Evolutionary conservation across 2,329 filamentous ascomycete genomes (phyloP), one percentile per base, ranked within the genome.

Genomic region (Falciphora oryzae): DNA sequence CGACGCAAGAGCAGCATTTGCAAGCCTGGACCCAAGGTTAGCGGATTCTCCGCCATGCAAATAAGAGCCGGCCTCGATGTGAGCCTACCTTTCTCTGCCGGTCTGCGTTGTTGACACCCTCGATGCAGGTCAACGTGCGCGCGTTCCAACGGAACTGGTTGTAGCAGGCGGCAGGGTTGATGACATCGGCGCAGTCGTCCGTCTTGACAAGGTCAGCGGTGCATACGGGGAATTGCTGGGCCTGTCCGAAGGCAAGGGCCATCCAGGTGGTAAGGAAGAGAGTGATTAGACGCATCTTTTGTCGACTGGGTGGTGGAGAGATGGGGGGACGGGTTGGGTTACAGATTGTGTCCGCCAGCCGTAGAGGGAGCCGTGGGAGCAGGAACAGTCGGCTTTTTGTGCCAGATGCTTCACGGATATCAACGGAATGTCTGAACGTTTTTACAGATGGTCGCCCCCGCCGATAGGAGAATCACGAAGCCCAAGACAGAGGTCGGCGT

Each of bases 121-220:
- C 75, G 50, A 78, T 76, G 63, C 76, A 78, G 0, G 69, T 66
- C 16, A 78, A 68, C 1, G 76, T 78, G 62, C 73, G 74, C 11
- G 73, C 64, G 63, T 68, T 67, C 53, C 53, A 63, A 6, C 65
- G 70, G 67, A 75, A 78, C 67, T 76, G 70, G 68, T 78, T 78
- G 68, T 78, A 78, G 70, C 76, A 78, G 31, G 76, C 76, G 60
- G 72, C 75, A 25, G 76, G 74, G 60, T 78, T 75, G 66, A 77
- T 75, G 38, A 78, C 76, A 50, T 72, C 74, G 25, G 75, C 74
- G 61, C 76, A 78, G 32, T 78, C 75, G 59, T 77, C 74, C 14
- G 72, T 75, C 2, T 68, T 69, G 2, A 73, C 73, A 11, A 77
- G 71, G 25, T 77, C 75, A 25, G 64, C 64, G 22, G 72, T 75